Percentiles rank a stretch among this genome's conserved stretches.
These are phyloP conservation scores for Malbranchea zuffiana DNA, from an alignment of 2,329 filamentous ascomycete species.

Conservation along the genomic window DNA sequence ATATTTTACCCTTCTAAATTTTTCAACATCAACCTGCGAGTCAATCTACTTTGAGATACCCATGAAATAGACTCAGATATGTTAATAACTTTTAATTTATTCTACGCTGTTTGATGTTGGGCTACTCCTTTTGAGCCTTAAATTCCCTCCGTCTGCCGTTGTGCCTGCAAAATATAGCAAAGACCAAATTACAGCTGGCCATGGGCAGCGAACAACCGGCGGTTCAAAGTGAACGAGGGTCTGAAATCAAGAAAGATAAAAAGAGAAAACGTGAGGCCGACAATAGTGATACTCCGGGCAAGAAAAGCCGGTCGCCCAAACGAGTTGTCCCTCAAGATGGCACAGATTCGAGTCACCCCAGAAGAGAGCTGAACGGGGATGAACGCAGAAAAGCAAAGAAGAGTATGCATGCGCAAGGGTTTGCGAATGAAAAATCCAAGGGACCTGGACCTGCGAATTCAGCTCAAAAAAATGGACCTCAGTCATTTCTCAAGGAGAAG, in stretches of 20 bases:
- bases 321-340: conserved; percentile 9
- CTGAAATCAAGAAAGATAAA: conserved; percentile 20
- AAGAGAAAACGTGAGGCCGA: conserved; percentile 28
- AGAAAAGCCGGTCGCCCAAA: conserved; percentile 7
- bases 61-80: neutral
- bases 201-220: too few relatives aligned
- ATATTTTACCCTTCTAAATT: conserved; percentile 1
- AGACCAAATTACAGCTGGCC: too few relatives aligned
- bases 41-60: too few relatives aligned
- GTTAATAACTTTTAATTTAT: too few relatives aligned
- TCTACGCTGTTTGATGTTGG: too few relatives aligned
- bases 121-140: too few relatives aligned
- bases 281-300: conserved; percentile 9
- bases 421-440: neutral
- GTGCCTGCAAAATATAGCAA: too few relatives aligned
- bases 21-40: neutral
- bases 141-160: too few relatives aligned
- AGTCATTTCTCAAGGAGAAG: conserved; percentile 28
- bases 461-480: neutral
- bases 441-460: neutral
- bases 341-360: conserved; percentile 6
- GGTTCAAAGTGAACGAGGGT: too few relatives aligned
- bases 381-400: conserved; percentile 5
- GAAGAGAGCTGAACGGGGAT: conserved; percentile 1
- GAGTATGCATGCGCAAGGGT: conserved; percentile 7